Evolutionary conservation across 129 eudicot species (phyloP).

Genomic region (Artemisia annua): DNA sequence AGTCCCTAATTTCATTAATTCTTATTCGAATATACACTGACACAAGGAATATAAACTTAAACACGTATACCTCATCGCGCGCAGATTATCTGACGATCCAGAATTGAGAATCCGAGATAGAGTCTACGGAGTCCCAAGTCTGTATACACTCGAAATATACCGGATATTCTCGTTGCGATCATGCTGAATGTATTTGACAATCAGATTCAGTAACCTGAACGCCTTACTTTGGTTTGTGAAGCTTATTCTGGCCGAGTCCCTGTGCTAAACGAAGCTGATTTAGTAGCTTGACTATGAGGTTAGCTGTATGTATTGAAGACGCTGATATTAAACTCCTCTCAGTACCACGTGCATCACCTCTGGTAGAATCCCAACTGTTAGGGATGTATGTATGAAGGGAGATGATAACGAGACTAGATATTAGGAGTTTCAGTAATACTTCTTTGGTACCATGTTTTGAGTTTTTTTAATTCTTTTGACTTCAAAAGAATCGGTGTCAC

Average conservation of each 20-base stretch:
- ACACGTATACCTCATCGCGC: neutral
- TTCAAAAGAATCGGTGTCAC: no score
- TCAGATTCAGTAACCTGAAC: neutral
- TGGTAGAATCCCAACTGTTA: neutral
- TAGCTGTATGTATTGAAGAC: neutral
- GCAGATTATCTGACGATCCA: neutral
- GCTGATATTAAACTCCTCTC: neutral
- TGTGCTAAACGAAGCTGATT: neutral
- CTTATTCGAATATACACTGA: neutral
- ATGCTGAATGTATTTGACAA: neutral
- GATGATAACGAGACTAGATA: no score
- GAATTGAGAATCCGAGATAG: neutral
- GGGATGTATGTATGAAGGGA: no score
- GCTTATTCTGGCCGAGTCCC: neutral
- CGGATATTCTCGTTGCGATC: neutral
- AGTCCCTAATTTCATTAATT: neutral
- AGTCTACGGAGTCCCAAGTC: neutral
- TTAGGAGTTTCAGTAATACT: no score
- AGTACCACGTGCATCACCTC: neutral
- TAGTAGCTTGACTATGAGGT: neutral
- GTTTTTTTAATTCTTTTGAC: no score
- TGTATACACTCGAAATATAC: neutral
- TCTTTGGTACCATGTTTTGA: no score
- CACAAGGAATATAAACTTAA: neutral
- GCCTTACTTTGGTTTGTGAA: neutral